Evolutionary conservation across 441 rosid genomes (phyloP), one percentile per base, ranked within the genome.

Genomic region (Populus trichocarpa): DNA sequence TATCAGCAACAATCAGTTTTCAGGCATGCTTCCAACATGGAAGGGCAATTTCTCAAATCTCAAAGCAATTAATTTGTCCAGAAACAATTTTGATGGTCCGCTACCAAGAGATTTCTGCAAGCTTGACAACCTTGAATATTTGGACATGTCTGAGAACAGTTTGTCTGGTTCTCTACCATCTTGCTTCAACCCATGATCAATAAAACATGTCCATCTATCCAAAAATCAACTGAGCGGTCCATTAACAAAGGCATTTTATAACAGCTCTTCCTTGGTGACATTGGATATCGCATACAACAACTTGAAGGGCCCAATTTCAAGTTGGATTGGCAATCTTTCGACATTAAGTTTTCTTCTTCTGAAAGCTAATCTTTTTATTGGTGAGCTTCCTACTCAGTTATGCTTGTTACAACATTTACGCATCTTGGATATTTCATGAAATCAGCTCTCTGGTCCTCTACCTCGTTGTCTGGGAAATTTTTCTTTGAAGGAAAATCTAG

Each of bases 381-480:
- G 61, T 53, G 61, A 6, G n/a, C 5, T 53, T 53, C n/a, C 61
- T 53, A 18, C 61, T 18, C 22, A 18, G 61, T 18, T 53, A 53
- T 53, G 61, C 61, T 30, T 20, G 33, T 20, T 78, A 26, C 18
- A 25, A 0, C 38, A 35, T 25, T 40, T 81, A 38, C 70, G 69
- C 59, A 46, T 83, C 2, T 10, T 83, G 74, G 84, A 83, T 81
- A 80, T 83, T 23, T 83, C 80, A 4, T 30, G 28, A n/a, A 83
- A 83, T 35, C 0, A 50, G 5, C 42, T 83, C 12, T 81, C 84
- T 3, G 84, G 82, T 1, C 16, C 64, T 1, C 50, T 83, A 32
- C 76, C 79, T 6, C 25, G 46, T 0, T 83, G 82, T 53, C 2
- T 53, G 6, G 61, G 0, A 16, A 53, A 53, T 16, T 53, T 5